Conservation (phyloP, 2,329 filamentous ascomycete genomes). For the Aureobasidium lini region DNA sequence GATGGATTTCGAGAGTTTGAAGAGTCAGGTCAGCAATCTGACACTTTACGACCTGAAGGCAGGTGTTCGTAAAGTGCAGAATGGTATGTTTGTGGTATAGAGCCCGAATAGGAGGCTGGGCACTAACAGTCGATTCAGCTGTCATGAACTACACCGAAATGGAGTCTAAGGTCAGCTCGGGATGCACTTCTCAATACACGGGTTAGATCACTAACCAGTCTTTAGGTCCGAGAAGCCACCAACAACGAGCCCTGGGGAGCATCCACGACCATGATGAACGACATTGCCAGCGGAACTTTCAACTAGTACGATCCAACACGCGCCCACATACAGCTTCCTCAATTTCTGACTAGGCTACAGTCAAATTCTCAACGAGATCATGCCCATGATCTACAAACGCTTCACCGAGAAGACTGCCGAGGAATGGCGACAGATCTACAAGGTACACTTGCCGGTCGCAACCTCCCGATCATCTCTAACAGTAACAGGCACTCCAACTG, state of each 20-base stretch:
- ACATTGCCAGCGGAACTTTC: conserved; percentile 95
- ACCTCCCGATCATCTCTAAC: conserved; percentile 18
- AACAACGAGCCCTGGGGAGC: conserved; percentile 98
- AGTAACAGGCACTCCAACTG: conserved; percentile 63
- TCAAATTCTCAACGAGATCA: conserved; percentile 96
- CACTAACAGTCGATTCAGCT: conserved; percentile 44
- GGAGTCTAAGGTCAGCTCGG: conserved; percentile 57
- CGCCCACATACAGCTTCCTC: background rate
- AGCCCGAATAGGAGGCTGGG: conserved; percentile 3
- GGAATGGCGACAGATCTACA: conserved; percentile 99
- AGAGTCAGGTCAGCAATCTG: conserved; percentile 83
- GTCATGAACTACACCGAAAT: conserved; percentile 98
- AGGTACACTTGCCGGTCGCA: conserved; percentile 45
- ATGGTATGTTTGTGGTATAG: conserved; percentile 57
- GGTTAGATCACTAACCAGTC: background rate
- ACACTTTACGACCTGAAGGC: conserved; percentile 94
- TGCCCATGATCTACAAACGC: conserved; percentile 99
- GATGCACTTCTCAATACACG: background rate
- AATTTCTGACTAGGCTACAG: conserved; percentile 42
- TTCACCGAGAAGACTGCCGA: conserved; percentile 98
- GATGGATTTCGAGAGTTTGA: conserved; percentile 83
- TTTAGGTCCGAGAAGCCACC: conserved; percentile 89
- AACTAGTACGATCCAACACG: conserved; percentile 68
- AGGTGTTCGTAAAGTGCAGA: conserved; percentile 88
- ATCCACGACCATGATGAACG: conserved; percentile 81